Conservation (phyloP, 768 basidiomycete species). For the Lentinula raphanica region DNA sequence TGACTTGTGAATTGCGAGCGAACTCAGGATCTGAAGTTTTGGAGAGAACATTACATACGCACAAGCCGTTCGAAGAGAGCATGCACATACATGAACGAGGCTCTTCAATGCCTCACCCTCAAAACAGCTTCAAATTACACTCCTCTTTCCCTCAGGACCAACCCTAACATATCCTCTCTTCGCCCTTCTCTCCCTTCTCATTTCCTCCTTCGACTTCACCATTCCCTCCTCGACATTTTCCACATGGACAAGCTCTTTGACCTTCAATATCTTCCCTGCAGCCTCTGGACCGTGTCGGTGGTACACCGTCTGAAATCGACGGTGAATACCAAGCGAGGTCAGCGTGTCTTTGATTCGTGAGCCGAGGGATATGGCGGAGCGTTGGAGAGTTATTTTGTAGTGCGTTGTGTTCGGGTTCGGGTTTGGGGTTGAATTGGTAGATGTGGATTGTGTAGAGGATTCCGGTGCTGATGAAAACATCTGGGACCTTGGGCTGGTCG, state of each 20-base stretch:
- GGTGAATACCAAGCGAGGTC: constrained; percentile 76
- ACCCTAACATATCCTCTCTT: constrained; percentile 48
- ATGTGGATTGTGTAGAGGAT: neutral
- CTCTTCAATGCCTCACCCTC: too few relatives aligned
- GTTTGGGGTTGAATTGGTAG: constrained; percentile 10
- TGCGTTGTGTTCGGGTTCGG: too few relatives aligned
- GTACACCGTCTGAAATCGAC: constrained; percentile 82
- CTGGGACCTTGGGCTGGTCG: too few relatives aligned
- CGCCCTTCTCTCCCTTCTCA: constrained; percentile 61
- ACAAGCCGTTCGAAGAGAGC: too few relatives aligned
- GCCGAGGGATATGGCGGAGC: constrained; percentile 82
- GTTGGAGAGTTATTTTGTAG: constrained; percentile 83
- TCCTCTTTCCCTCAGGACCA: neutral
- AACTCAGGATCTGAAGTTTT: too few relatives aligned
- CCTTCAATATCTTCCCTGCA: constrained; percentile 79
- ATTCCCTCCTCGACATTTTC: constrained; percentile 69
- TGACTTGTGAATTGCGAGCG: too few relatives aligned
- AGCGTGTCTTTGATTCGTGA: constrained; percentile 68
- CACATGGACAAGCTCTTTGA: constrained; percentile 90
- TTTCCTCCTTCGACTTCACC: constrained; percentile 68
- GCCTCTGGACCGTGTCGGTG: constrained; percentile 65
- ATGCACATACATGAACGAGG: too few relatives aligned
- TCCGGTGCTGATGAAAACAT: neutral
- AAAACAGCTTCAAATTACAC: neutral
- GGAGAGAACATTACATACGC: too few relatives aligned